Conservation (phyloP, 495 filamentous ascomycete genomes). For the Acidomyces sp. region DNA sequence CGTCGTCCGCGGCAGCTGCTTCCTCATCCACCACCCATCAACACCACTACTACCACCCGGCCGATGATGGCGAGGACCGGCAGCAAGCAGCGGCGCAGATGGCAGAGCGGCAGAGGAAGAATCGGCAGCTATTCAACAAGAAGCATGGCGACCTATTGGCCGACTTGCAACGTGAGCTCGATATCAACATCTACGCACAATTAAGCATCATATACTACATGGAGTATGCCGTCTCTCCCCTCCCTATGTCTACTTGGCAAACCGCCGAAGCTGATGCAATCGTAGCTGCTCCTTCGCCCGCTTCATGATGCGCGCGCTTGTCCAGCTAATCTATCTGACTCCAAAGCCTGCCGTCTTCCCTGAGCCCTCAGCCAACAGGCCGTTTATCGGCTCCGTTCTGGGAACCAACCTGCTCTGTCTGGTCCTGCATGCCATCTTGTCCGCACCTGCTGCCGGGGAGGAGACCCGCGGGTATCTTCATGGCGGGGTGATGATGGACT, state of each 20-base stretch:
- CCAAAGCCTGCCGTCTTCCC: constrained; percentile 62
- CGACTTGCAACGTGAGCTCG: constrained; percentile 56
- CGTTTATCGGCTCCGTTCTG: constrained; percentile 58
- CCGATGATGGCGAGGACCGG: constrained; percentile 3
- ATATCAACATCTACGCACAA: constrained; percentile 70
- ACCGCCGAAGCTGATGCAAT: constrained; percentile 8
- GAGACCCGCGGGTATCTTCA: constrained; percentile 69
- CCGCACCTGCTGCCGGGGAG: constrained; percentile 55
- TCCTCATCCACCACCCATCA: constrained; percentile 11
- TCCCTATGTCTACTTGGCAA: neutral
- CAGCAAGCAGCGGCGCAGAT: constrained; percentile 7
- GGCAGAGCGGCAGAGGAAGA: constrained; percentile 21
- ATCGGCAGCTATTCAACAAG: constrained; percentile 33
- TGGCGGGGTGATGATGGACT: constrained; percentile 73
- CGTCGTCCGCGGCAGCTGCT: constrained; percentile 35
- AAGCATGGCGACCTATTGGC: constrained; percentile 54
- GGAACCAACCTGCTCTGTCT: constrained; percentile 59
- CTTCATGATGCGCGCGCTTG: constrained; percentile 53
- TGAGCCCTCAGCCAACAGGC: constrained; percentile 39
- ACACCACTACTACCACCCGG: constrained; percentile 22
- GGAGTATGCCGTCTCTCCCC: constrained; percentile 47
- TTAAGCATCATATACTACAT: constrained; percentile 77
- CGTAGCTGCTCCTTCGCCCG: constrained; percentile 67
- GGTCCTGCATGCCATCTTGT: constrained; percentile 50
- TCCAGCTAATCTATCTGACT: constrained; percentile 65